Evolutionary conservation across 2,329 filamentous ascomycete genomes (phyloP), one percentile per base, ranked within the genome.

Genomic region (Colletotrichum tamarilloi): DNA sequence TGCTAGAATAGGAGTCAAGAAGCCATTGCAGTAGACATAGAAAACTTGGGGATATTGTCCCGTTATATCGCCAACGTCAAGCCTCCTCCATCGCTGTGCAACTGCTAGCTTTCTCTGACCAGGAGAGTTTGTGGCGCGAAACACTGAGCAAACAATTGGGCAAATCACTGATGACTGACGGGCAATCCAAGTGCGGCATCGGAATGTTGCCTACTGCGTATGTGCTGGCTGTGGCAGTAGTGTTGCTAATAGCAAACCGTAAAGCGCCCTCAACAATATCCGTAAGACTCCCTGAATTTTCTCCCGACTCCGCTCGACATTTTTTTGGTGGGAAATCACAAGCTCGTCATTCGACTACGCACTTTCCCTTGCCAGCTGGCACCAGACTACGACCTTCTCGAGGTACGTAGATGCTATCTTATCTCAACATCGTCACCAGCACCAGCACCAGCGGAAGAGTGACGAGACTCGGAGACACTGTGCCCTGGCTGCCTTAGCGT

Each of bases 271-370:
- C 71, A 73, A 73, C 67, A 73, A 71, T 65, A 49, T 56, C 35
- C 5, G 35, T 42, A 42, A 19, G 7, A 35, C 67, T 66, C 56
- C 46, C 49, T 71, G 53, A 14, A 30, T 65, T 73, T 70, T 70
- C 30, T 46, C 19, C 53, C 9, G 52, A 53, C 67, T 70, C 70
- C 70, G 59, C 70, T 62, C 35, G 35, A 49, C 55, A 62, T 24
- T 32, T 71, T 73, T 72, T 66, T 71, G 67, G 67, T 69, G 71
- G 62, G 67, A 70, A 62, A n/a, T 16, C 59, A 46, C 53, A 35
- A 30, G 49, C 26, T 59, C 46, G 56, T 57, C 56, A 30, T 49
- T 42, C 24, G 63, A 49, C 30, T 32, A 14, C 28, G 11, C 2
- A n/a, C 26, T 28, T n/a, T 12, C 6, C 8, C 1, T 7, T 22